Base-by-base conservation (phyloP, 176 grass and related monocot genomes). In the Oryza punctata region DNA sequence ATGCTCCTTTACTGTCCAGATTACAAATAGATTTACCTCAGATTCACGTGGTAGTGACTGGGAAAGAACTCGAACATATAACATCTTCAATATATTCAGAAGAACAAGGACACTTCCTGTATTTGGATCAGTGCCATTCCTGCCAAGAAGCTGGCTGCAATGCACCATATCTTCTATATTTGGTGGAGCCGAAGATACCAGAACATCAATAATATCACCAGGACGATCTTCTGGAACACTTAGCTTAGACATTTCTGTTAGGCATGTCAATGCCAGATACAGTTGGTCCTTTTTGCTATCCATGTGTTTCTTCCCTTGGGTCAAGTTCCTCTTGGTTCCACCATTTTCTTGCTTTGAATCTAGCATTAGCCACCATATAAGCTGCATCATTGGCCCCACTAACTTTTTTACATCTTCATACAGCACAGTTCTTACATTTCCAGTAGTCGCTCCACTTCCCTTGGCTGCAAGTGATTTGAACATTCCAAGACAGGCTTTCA, bases 1-100 rank as follows among this genome's bases (percentile, higher is more conserved):
- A 24, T 25, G 24, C 16, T 86, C 16, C 38, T 73, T 47, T 73
- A 33, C 44, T 68, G 15, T 45, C 38, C 27, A 86, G 32, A 86
- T 67, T 6, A 71, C 29, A 65, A 86, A 71, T 50, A 67, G 65
- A 83, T 40, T 76, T 94, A 97, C 95, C 95, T 94, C 95, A 4
- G 72, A 94, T 84, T 97, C 95, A 87, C 65, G 70, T 86, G 85
- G 77, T 77, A 89, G 88, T 84, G 92, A 92, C n/a, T 87, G 85
- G 29, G 59, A 41, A 79, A 97, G 57, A 87, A 87, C 78, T 65
- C 19, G 72, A 18, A 65, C 61, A 73, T 94, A 91, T 78, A 94
- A 83, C 78, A 81, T 85, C 81, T 89, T 94, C 88, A 91, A 41
- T 82, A 67, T 73, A 72, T 84, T 88, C 49, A 91, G 70, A 81